These are phyloP conservation scores for Colletotrichum spaethianum DNA, from an alignment of 2,329 filamentous ascomycete species.

Conservation along the genomic window DNA sequence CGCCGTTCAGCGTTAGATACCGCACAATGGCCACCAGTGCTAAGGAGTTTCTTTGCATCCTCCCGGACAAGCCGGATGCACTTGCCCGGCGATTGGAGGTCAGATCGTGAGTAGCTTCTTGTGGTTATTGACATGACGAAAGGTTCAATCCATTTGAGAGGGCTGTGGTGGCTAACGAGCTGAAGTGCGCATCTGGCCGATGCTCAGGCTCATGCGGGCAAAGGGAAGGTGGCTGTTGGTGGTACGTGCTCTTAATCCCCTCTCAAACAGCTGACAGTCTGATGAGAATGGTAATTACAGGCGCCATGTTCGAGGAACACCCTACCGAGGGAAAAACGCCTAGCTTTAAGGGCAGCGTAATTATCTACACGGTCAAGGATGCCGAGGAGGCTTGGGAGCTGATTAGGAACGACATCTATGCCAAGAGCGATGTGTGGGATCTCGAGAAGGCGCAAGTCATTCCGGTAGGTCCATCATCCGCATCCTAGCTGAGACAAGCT, in stretches of 20 bases:
- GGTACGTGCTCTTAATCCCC: constrained; percentile 24
- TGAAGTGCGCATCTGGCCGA: constrained; percentile 27
- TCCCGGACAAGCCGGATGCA: constrained; percentile 39
- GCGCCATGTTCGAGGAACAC: constrained; percentile 37
- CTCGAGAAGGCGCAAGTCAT: constrained; percentile 45
- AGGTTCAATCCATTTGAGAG: neutral
- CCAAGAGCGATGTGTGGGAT: constrained; percentile 44
- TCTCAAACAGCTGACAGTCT: neutral
- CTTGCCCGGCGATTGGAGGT: constrained; percentile 33
- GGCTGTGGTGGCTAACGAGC: neutral
- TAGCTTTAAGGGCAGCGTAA: constrained; percentile 31
- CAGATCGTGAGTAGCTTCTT: constrained; percentile 10
- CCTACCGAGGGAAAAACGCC: constrained; percentile 24
- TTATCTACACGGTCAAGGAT: constrained; percentile 28
- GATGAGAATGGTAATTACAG: neutral
- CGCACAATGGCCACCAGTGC: constrained; percentile 35
- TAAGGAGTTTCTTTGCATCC: constrained; percentile 40
- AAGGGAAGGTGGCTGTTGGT: constrained; percentile 38
- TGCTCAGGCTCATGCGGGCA: constrained; percentile 42
- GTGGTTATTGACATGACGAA: neutral
- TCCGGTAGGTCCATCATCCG: constrained; percentile 37
- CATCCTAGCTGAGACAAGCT: neutral
- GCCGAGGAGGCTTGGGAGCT: constrained; percentile 42
- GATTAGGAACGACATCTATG: constrained; percentile 44
- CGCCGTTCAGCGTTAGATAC: constrained; percentile 5